These are phyloP conservation scores for Ceratobasidium sp. DNA, from an alignment of 1,284 basidiomycete species.

Conservation along the genomic window DNA sequence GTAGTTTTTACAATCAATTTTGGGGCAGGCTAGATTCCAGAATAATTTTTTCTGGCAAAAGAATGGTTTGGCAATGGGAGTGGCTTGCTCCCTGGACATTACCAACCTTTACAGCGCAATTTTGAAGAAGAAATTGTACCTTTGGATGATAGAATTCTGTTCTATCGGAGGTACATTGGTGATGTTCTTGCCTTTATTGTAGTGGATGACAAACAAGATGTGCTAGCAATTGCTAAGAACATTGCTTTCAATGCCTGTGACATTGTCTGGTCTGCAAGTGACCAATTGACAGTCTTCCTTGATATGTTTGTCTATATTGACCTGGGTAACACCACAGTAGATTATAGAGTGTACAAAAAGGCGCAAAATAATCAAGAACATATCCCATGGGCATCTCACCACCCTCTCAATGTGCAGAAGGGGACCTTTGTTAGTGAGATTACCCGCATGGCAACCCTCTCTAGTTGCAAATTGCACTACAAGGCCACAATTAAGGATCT, in stretches of 20 bases:
- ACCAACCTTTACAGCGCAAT: slow-evolving; percentile 53
- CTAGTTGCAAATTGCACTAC: slow-evolving; percentile 51
- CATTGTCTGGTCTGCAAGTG: slow-evolving; percentile 53
- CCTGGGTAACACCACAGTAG: slow-evolving; percentile 36
- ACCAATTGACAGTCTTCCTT: slow-evolving; percentile 49
- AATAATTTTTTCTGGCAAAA: slow-evolving; percentile 7
- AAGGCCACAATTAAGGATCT: slow-evolving; percentile 49
- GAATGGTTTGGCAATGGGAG: slow-evolving; percentile 55
- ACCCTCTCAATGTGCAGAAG: slow-evolving; percentile 55
- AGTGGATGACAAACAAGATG: slow-evolving; percentile 49
- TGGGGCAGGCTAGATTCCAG: no score
- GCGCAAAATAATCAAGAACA: slow-evolving; percentile 53
- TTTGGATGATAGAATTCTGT: slow-evolving; percentile 47
- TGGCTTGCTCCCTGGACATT: slow-evolving; percentile 52
- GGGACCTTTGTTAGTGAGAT: slow-evolving; percentile 56
- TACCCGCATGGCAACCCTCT: slow-evolving; percentile 54
- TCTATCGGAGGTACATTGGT: slow-evolving; percentile 58
- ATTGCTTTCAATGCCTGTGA: slow-evolving; percentile 50
- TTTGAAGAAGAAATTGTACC: slow-evolving; percentile 49
- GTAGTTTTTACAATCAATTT: no score
- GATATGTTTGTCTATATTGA: slow-evolving; percentile 52
- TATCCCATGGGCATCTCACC: slow-evolving; percentile 55
- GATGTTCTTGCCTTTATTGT: slow-evolving; percentile 54
- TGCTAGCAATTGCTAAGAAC: slow-evolving; percentile 39
- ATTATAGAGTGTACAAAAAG: slow-evolving; percentile 53